Evolutionary conservation across 83 land plant genomes (phyloP), one percentile per base, ranked within the genome.

Genomic region (Isoetes engelmannii): DNA sequence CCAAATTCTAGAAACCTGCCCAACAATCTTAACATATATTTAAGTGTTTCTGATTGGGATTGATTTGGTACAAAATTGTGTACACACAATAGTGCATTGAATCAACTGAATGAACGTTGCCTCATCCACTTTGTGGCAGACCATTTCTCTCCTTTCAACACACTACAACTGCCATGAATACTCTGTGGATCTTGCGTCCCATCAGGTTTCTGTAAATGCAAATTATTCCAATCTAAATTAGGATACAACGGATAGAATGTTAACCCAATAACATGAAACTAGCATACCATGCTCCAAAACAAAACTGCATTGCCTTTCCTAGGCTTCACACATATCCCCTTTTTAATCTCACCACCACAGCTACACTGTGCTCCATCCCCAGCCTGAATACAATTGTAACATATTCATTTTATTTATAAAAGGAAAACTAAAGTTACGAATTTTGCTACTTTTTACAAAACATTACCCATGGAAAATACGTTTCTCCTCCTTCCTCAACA

Each of bases 221-320:
- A 5, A 49, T 28, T 2, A 28, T 51, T 51, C 1, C 3, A 1
- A 51, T 10, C 2, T 51, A 51, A 0, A 10, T n/a, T n/a, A 12
- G 54, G 54, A 51, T 51, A 12, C 3, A 51, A 51, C 3, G 2
- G 1, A 10, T 12, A 51, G 3, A 51, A 51, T 12, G 54, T 12
- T 12, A 15, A 51, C 0, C 15, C 54, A 51, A 10, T 12, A 3
- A 51, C 54, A 12, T 48, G 2, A 64, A 53, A 19, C 21, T 42
- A 28, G 50, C 74, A 13, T 41, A 94, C 98, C 86, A 83, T 81
- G 85, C 98, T 94, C 98, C 98, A 94, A 47, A 94, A 94, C 37
- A 94, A 90, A 19, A 94, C 77, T 48, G 98, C 92, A 79, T 94
- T 88, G 65, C 98, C 98, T 74, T 87, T 86, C 28, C 63, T 67